Base-by-base conservation (phyloP, 2,329 filamentous ascomycete species). In the Juglanconis oblonga region DNA sequence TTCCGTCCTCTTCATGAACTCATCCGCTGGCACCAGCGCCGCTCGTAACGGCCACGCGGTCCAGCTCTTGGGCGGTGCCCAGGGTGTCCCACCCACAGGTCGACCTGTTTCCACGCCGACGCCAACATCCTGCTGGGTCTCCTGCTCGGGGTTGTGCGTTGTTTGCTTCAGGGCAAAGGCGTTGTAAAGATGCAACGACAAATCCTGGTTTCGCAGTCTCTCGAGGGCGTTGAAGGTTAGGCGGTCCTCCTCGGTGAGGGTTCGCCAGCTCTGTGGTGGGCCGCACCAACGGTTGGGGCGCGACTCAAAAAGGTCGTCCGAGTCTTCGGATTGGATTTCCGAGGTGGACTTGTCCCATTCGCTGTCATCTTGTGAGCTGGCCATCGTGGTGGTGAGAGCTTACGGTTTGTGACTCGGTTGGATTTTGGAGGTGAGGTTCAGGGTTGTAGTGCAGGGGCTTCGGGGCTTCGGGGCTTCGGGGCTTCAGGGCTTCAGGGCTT, bases 11-110 rank as follows among this genome's bases (percentile, higher is more conserved):
- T 77, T 79, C 55, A 77, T 71, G 62, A 90, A 81, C 24, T 77
- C 76, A 13, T 79, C 77, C 14, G 77, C 75, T 1, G 90, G 90
- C 7, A 95, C 86, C 32, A 81, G 75, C 7, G 78, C 74, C 4
- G 83, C 78, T 24, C 80, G 79, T 68, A 96, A 72, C 4, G 94
- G 94, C 94, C 94, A 97, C 0, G 92, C 90, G 17, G 90, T 91
- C 93, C 94, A 97, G 4, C 70, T 65, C 61, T 82, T 84, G 0
- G 83, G 79, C 2, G 83, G 83, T 4, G 71, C 72, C 80, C 84
- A 87, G 31, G 47, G 45, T 49, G 74, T 65, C 2, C 66, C 66
- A 67, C 69, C 56, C 57, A 69, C 32, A 17, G 56, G 61, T 13
- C 65, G 61, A 3, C 70, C 69, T 1, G 70, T 72, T 35, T 55